Base-by-base conservation (phyloP, 208 protist species). In the Trypanosoma platydactyli region DNA sequence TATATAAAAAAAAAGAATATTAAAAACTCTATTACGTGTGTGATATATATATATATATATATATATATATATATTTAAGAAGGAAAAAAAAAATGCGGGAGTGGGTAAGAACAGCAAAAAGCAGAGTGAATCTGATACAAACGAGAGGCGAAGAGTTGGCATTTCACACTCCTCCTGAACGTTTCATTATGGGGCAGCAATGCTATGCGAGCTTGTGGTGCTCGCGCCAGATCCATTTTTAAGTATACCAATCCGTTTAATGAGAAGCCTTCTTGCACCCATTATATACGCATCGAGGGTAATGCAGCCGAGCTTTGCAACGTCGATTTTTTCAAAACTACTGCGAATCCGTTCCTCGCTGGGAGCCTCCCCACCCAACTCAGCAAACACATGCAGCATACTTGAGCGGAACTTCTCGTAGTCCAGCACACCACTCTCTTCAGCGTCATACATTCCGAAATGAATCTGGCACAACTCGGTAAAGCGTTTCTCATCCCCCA, bases 201-300 rank as follows among this genome's bases (percentile, higher is more conserved):
- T 41, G 1, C 3, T 56, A 2, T 20, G 52, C 13, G 24, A 42
- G 30, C 13, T 1, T 1, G 5, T 29, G 5, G 52, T 5, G 13
- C n/a, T 33, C 22, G 5, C 29, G 7, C 52, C 33, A 22, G 54
- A 18, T 13, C 16, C 52, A 15, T 63, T 61, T 4, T n/a, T 20
- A 24, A 53, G 18, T 6, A 50, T 7, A 54, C n/a, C 51, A 3
- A 77, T 5, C 11, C 50, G 35, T 35, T 77, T 77, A 22, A 61
- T 61, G 15, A 77, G 48, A 27, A 69, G 41, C n/a, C 60, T 30
- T 35, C 71, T 57, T n/a, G 64, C 71, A n/a, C 64, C 71, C 60
- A 71, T 71, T 50, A 44, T 77, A 35, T 76, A 76, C n/a, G 61
- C 70, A 35, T 76, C 70, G 2, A 77, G 20, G 22, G 71, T 77